Evolutionary conservation across 2,329 filamentous ascomycete species (phyloP), one percentile per base, ranked within the genome.

Genomic region (Alternaria triticina): DNA sequence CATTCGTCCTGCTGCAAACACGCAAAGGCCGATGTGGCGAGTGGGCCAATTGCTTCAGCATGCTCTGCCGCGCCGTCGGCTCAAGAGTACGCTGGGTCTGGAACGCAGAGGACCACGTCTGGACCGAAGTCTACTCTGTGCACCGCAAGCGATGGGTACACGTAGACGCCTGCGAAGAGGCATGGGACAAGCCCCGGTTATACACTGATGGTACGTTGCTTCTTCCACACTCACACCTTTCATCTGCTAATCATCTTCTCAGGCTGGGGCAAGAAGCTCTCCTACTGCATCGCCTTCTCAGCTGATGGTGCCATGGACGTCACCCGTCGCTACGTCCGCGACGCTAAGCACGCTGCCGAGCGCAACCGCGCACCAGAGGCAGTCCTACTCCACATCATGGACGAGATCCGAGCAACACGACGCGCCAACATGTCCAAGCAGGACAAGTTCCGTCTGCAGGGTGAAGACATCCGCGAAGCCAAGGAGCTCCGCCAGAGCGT

Each of bases 41-140:
- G 83, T 98, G 96, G 94, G 94, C 93, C 70, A 98, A 97, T 82
- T 97, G 94, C 85, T 99, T 99, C 83, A 95, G 91, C 82, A 98
- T 98, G 96, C 87, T 99, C 56, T 98, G 95, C 84, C 89, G 95
- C 64, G 96, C 96, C 5, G 89, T 98, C 13, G 95, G 95, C 54
- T 92, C 91, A 64, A 88, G 95, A 65, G 94, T 97, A 23, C 89
- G 96, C 74, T 99, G 96, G 96, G 91, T 99, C 11, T 99, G 96
- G 96, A 98, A 98, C 72, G 91, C 91, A 28, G 96, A 98, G 80
- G 96, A 98, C 79, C 93, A 97, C 76, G 93, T 97, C 25, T 99
- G 96, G 96, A 97, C 94, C 1, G 96, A 98, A 74, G 91, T 98
- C 13, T 99, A 97, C 82, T 97, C 94, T 3, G 92, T 96, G 67